Conservation (phyloP, 2,329 filamentous ascomycete genomes). For the Exophiala bonariae region DNA sequence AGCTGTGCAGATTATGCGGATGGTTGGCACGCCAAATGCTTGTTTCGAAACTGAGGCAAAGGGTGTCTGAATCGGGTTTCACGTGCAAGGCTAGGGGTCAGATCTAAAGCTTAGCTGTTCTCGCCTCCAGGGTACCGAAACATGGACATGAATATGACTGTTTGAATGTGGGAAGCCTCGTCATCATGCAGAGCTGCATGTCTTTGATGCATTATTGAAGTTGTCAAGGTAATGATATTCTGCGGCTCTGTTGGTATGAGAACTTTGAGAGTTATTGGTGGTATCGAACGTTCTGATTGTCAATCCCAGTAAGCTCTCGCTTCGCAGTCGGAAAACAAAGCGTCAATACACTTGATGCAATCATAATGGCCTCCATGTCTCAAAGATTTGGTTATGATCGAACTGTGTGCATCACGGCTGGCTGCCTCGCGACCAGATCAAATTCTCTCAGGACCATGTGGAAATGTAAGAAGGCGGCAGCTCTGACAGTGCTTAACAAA, state of each 20-base stretch:
- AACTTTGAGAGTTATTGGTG: too few species aligned
- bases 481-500: neutral
- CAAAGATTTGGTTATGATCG: neutral
- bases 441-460: constrained; percentile 8
- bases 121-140: too few species aligned
- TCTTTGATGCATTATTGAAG: too few species aligned
- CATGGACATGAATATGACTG: neutral
- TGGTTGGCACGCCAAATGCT: constrained; percentile 9
- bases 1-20: constrained; percentile 11
- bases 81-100: constrained; percentile 10
- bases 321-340: too few species aligned
- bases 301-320: too few species aligned
- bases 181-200: too few species aligned
- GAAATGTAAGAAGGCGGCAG: constrained; percentile 2
- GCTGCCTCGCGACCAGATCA: neutral
- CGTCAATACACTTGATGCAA: too few species aligned
- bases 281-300: too few species aligned
- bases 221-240: too few species aligned
- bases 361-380: neutral
- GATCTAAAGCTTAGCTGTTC: constrained; percentile 6
- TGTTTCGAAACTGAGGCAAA: constrained; percentile 21
- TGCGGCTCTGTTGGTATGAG: too few species aligned
- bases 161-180: neutral
- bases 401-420: neutral
- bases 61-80: constrained; percentile 21